Base-by-base conservation (phyloP, 139 green algal species). In the Chlamydomonas urium region DNA sequence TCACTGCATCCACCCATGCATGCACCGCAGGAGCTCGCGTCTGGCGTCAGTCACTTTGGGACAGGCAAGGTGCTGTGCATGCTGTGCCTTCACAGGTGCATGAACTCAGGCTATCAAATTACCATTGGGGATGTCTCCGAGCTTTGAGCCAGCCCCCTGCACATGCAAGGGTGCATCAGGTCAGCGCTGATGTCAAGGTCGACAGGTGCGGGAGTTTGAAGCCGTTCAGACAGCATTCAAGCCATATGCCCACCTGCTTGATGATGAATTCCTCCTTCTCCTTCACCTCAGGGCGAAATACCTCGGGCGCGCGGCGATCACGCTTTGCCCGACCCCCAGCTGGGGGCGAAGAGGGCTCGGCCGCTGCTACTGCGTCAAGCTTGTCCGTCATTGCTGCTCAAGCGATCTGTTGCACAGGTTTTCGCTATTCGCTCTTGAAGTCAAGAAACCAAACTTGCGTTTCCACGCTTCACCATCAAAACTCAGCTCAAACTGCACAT, bases 61-160 rank as follows among this genome's bases (percentile, higher is more conserved):
- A 50, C 42, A 50, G 8, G 42, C 42, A 14, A 24, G 8, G 42
- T 32, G 53, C 26, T 10, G 21, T 10, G 53, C 29, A 33, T 34
- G 6, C 10, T 14, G 53, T 33, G 53, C 21, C 19, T 34, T 63
- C 42, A 50, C 8, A 8, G 42, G 8, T 14, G 10, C 10, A 50
- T 50, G 8, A 50, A 8, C 42, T 8, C 42, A 50, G 42, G 42
- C 42, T 8, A 24, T 24, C 10, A 24, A 50, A 8, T 50, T 56
- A 88, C 83, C 86, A 58, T 93, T 93, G 28, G 88, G 87, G 61
- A 93, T 93, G 50, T 92, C 86, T 0, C 81, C 76, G 17, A 93
- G 83, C 75, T 87, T 87, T 1, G 68, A 73, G 21, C 88, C 88
- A 36, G 75, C 73, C 60, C 88, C 88, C 82, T 91, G 81, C 71